Base-by-base conservation (phyloP, 139 green algal species). In the Mesostigma viride region DNA sequence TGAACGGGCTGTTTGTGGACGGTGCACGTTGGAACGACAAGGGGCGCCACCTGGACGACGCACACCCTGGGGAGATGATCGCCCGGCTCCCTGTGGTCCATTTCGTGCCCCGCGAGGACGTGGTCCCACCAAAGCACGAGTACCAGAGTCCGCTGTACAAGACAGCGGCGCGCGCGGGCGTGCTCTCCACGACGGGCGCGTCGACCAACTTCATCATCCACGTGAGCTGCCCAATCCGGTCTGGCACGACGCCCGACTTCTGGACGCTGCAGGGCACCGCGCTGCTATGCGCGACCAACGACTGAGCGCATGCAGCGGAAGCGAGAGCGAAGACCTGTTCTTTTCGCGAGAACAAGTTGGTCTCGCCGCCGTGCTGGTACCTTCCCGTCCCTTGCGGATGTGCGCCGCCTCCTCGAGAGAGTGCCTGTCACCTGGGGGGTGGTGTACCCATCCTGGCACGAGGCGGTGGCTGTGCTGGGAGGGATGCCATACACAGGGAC, bases 71-170 rank as follows among this genome's bases (percentile, higher is more conserved):
- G n/a, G 75, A 82, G 22, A 92, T 95, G 83, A 78, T 80, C 58
- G 70, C 84, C 3, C 60, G 74, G n/a, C 65, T 95, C 57, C 88
- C 88, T 3, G 76, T 92, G 24, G 72, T 93, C 2, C 84, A 91
- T 62, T 69, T 81, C 70, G 51, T 64, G 22, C 75, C 75, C 20
- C 48, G 45, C 27, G 28, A 61, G 24, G 11, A 71, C 51, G 40
- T 53, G 31, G 24, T 6, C 53, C 62, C 81, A 1, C 73, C 82
- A 22, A 36, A 62, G 1, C 67, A 59, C 1, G 59, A 83, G 64
- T 94, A 92, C 76, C 35, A 81, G 67, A 87, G 82, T 69, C 88
- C 88, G 27, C 70, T 94, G 68, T 94, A 94, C 77, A 91, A 91
- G 77, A 94, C 86, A 8, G 81, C 67, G 35, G 76, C 82, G 59